Base-by-base conservation (phyloP, 805 yeast genomes). In the Monosporozyma servazzii region DNA sequence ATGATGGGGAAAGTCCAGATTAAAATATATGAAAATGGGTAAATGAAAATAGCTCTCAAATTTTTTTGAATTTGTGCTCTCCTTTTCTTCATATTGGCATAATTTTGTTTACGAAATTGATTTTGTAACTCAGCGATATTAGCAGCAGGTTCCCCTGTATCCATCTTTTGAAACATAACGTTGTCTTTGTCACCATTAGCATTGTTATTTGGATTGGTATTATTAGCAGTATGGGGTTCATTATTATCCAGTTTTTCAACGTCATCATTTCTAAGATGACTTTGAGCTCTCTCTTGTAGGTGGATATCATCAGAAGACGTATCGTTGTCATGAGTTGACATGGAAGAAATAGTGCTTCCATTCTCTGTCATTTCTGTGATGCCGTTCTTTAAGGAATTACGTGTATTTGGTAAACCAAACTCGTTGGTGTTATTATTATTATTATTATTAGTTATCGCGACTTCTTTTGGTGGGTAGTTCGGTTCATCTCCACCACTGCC, bases 1-100 rank as follows among this genome's bases (percentile, higher is more conserved):
- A 83, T 76, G 54, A 87, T 77, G 1, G 96, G 96, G 56, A 86
- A 82, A 20, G 84, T 62, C 97, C 97, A 89, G 46, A 88, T 67
- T 27, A 85, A 73, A 52, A 88, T 74, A 66, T 88, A 89, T 2
- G 95, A 84, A 42, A 84, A 70, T 3, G 97, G 97, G 63, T 89
- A 89, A 45, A 89, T 74, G 66, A 89, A 88, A 47, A 89, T 83
- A 31, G 84, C 75, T 59, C 81, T 81, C 77, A 87, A 81, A 68
- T 89, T 96, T 51, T 81, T 80, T 63, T 84, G 81, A 48, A 89
- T 86, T 54, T 78, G 76, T 29, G 75, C 68, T 56, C 88, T 81
- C 18, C 93, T 73, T 39, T 75, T 70, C 53, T 83, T 77, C 64
- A 88, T 81, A 53, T 75, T 75, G 37, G 72, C 75, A 65, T 85